These are phyloP conservation scores for Vanilla planifolia DNA, from an alignment of 106 monocot genomes.

Conservation along the genomic window DNA sequence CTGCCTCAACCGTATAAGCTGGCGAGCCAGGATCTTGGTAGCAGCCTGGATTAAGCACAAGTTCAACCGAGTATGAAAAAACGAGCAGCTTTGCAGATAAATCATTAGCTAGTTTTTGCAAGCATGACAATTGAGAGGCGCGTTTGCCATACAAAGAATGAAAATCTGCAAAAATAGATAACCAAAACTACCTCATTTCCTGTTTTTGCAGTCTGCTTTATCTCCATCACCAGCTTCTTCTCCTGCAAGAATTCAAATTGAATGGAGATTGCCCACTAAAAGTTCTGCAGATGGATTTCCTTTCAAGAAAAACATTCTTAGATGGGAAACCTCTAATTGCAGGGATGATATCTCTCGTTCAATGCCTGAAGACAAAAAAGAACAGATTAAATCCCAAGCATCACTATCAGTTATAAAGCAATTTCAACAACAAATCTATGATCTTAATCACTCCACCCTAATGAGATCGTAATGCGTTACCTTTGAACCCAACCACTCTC, in stretches of 20 bases:
- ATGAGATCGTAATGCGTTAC: too few relatives aligned
- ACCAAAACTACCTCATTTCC: slow-evolving; percentile 72
- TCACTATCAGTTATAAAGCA: too few relatives aligned
- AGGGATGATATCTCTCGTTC: slow-evolving; percentile 84
- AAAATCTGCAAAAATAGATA: not conserved
- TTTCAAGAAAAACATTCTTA: not conserved
- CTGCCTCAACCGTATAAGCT: slow-evolving; percentile 86
- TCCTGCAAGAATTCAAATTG: slow-evolving; percentile 44
- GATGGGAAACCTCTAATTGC: slow-evolving; percentile 60
- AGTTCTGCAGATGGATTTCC: not conserved
- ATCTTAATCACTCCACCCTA: too few relatives aligned
- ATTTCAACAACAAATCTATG: not conserved
- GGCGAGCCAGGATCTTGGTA: slow-evolving; percentile 88
- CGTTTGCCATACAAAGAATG: not conserved
- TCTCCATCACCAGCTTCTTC: slow-evolving; percentile 87
- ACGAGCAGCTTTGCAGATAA: not conserved
- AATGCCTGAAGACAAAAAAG: slow-evolving; percentile 33
- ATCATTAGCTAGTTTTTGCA: not conserved
- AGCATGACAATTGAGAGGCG: too few relatives aligned
- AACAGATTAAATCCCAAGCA: not conserved
- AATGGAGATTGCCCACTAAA: not conserved
- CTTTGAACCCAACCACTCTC: too few relatives aligned
- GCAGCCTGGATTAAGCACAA: slow-evolving; percentile 52
- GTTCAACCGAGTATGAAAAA: not conserved
- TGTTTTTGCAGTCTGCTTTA: slow-evolving; percentile 88